Percentiles rank a stretch among this genome's conserved stretches.
phyloP scores from a whole-genome alignment of 495 filamentous ascomycete genomes.

The Lasiosphaeria miniovina region DNA sequence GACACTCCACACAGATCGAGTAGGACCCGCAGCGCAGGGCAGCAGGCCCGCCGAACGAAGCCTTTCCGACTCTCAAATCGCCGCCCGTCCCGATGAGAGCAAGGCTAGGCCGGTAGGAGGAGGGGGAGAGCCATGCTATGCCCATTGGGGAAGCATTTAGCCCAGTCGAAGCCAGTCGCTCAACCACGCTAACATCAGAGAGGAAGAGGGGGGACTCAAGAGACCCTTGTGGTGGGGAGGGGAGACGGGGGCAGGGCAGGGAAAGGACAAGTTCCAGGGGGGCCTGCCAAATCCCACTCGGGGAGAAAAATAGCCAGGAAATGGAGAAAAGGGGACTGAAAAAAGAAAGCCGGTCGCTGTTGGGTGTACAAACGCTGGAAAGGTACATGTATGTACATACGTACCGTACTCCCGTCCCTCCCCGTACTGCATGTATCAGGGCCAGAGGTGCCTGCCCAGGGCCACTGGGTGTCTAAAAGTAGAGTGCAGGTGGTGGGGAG shows the following conservation, averaged over 20 bases:
- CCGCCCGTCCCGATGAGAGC: conserved; percentile 3
- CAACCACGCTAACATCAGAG: neutral
- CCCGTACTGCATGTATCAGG: conserved; percentile 20
- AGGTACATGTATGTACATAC: too few relatives aligned
- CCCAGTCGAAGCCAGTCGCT: neutral
- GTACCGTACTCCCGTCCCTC: too few relatives aligned
- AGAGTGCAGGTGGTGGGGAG: conserved; percentile 19
- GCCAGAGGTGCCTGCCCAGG: conserved; percentile 12
- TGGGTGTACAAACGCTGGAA: conserved; percentile 21
- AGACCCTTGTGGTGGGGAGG: conserved; percentile 1
- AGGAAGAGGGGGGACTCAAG: conserved; percentile 7
- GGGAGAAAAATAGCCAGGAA: conserved; percentile 21
- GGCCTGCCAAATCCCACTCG: conserved; percentile 13
- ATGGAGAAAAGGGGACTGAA: conserved; percentile 15
- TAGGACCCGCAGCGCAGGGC: neutral
- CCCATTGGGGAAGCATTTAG: conserved; percentile 27
- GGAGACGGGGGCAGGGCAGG: conserved; percentile 3
- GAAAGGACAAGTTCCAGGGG: neutral
- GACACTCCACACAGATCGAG: too few relatives aligned
- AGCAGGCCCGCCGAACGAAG: neutral
- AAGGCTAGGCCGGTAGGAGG: neutral
- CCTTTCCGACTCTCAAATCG: too few relatives aligned
- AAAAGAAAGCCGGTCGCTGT: too few relatives aligned
- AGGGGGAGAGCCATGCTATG: conserved; percentile 19
- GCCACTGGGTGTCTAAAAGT: conserved; percentile 24